These are phyloP conservation scores for Nicotiana paniculata DNA, from an alignment of 257 asterid species.

Conservation along the genomic window DNA sequence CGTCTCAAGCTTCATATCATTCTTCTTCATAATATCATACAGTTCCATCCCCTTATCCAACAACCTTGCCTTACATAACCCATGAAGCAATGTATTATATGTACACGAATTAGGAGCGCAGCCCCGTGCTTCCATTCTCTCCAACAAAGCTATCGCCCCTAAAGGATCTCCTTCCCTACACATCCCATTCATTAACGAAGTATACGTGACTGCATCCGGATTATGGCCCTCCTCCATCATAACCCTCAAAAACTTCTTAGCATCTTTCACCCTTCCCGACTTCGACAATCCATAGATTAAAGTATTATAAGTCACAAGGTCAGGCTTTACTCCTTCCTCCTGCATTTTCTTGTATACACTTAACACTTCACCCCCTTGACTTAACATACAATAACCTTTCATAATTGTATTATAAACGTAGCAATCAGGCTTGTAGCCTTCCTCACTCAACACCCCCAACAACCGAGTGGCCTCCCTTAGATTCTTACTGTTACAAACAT, in stretches of 20 bases:
- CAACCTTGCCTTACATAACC: conserved; percentile 72
- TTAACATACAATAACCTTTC: conserved; percentile 79
- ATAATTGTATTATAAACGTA: conserved; percentile 84
- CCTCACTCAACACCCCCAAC: conserved; percentile 53
- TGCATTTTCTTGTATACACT: conserved; percentile 76
- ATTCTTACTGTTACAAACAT: conserved; percentile 84
- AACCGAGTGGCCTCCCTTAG: conserved; percentile 81
- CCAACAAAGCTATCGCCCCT: conserved; percentile 68
- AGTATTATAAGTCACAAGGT: conserved; percentile 69
- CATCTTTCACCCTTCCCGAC: conserved; percentile 76
- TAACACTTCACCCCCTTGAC: conserved; percentile 59
- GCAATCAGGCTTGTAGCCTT: conserved; percentile 80
- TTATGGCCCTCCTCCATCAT: conserved; percentile 71
- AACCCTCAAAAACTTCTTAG: conserved; percentile 56
- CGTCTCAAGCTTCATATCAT: conserved; percentile 52
- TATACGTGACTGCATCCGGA: conserved; percentile 78
- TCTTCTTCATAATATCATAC: conserved; percentile 64
- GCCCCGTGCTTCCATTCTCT: conserved; percentile 70
- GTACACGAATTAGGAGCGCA: conserved; percentile 79
- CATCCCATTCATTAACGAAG: conserved; percentile 97
- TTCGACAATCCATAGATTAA: conserved; percentile 76
- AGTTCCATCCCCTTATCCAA: conserved; percentile 64
- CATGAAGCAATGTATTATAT: conserved; percentile 78
- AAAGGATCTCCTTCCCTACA: conserved; percentile 68
- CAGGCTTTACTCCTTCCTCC: conserved; percentile 79